Evolutionary conservation across 2,329 filamentous ascomycete species (phyloP).

Genomic region (Zasmidium cellare): DNA sequence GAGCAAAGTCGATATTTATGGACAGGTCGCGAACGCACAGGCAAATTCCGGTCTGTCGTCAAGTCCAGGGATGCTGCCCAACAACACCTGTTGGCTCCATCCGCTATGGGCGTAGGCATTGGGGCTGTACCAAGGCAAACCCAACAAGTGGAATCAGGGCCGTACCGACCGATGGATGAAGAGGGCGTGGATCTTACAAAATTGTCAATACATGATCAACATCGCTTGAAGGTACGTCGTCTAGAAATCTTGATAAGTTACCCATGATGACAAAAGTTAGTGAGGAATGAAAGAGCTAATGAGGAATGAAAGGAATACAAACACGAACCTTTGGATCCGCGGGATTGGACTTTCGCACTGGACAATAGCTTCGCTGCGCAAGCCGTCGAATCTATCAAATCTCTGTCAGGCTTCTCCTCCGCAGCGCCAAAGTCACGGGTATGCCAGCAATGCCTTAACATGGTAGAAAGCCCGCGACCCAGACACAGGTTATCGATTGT

Average conservation of each 20-base stretch:
- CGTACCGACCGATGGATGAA: too few species aligned
- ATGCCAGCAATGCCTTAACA: neutral
- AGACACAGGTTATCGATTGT: neutral
- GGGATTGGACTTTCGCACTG: neutral
- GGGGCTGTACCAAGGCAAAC: neutral
- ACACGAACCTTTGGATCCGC: neutral
- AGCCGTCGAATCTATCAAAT: neutral
- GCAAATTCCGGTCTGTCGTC: too few species aligned
- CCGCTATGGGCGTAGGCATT: too few species aligned
- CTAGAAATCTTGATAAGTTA: too few species aligned
- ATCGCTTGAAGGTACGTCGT: neutral
- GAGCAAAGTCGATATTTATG: neutral
- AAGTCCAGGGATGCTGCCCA: too few species aligned
- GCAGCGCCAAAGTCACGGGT: neutral
- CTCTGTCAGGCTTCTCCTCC: neutral
- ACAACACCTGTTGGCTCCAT: too few species aligned
- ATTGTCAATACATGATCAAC: neutral
- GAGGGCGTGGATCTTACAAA: neutral
- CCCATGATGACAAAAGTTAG: too few species aligned
- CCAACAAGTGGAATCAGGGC: neutral
- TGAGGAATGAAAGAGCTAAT: neutral
- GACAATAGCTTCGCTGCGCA: neutral
- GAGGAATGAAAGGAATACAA: neutral
- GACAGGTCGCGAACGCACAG: too few species aligned
- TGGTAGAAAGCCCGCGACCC: neutral